Base-by-base conservation (phyloP, 2,329 filamentous ascomycete genomes). In the Mycosphaerelloides madeirae region DNA sequence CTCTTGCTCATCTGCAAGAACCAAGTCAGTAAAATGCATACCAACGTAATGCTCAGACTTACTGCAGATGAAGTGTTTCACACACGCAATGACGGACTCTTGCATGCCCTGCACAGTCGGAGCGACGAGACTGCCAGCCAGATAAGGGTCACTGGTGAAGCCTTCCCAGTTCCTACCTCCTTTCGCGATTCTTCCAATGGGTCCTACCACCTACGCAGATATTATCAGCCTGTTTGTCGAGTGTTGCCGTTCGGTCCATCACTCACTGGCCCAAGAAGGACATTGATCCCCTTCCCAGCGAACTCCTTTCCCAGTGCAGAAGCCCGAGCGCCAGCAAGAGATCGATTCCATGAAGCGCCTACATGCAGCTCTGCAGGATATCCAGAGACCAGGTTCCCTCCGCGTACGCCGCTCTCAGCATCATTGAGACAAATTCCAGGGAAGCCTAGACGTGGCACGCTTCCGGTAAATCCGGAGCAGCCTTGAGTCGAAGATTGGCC, bases 121-220 rank as follows among this genome's bases (percentile, higher is more conserved):
- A 8, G 44, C 52, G 5, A 56, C 53, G 36, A 62, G 38, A 19
- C 44, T 38, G 8, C 58, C 59, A 5, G 54, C 49, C 12, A 62
- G 56, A 29, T 59, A 62, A 3, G 59, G 83, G 57, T 87, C 84
- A 1, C 75, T 66, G 1, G 83, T 81, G 55, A 87, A 87, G 0
- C 79, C 78, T 47, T 56, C 59, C 60, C 61, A 65, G 38, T 63
- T 64, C 12, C 63, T 43, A 0, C 63, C 63, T 9, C 61, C 62
- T 12, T 52, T 50, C 3, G 53, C 60, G 22, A 59, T 49, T 14
- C 62, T 40, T 12, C 63, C 63, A 5, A 65, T 43, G 4, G 62
- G 61, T 15, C 57, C 60, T 14, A 55, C 53, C 3, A 59, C 57
- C 22, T n/a, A n/a, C n/a, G n/a, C n/a, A n/a, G n/a, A n/a, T n/a